Percentiles rank a stretch among this genome's conserved stretches.
phyloP scores from a whole-genome alignment of 2,329 filamentous ascomycete species.

The Aureobasidium sp. region DNA sequence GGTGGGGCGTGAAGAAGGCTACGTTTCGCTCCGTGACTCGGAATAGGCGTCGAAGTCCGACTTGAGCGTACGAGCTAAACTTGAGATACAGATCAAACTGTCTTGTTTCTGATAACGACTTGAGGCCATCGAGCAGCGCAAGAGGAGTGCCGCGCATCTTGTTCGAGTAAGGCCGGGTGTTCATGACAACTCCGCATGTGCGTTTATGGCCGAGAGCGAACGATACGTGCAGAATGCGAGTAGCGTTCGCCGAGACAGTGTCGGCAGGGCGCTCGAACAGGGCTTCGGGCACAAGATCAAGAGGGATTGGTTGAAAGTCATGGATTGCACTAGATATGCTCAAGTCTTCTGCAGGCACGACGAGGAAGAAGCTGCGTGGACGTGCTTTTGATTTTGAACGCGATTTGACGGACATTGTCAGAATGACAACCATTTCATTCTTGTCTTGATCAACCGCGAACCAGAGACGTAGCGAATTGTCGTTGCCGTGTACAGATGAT shows the following conservation, averaged over 20 bases:
- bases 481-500: background rate
- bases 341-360: background rate
- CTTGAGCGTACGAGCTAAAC: slow-evolving; percentile 1
- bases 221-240: background rate
- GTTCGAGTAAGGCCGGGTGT: background rate
- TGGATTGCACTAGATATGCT: background rate
- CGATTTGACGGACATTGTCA: slow-evolving; percentile 1
- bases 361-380: background rate
- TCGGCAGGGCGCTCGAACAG: slow-evolving; percentile 1
- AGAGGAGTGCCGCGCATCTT: background rate
- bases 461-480: background rate
- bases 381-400: background rate
- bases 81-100: slow-evolving; percentile 2
- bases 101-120: background rate
- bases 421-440: background rate
- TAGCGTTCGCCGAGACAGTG: background rate
- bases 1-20: background rate
- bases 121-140: background rate
- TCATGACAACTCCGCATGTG: background rate
- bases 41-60: background rate
- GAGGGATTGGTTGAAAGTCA: background rate
- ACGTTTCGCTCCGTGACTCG: background rate
- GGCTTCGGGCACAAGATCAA: background rate
- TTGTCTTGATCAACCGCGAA: background rate
- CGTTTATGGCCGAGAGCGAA: background rate